Evolutionary conservation across 2,329 filamentous ascomycete species (phyloP), one percentile per base, ranked within the genome.

Genomic region (Aspergillus chevalieri): DNA sequence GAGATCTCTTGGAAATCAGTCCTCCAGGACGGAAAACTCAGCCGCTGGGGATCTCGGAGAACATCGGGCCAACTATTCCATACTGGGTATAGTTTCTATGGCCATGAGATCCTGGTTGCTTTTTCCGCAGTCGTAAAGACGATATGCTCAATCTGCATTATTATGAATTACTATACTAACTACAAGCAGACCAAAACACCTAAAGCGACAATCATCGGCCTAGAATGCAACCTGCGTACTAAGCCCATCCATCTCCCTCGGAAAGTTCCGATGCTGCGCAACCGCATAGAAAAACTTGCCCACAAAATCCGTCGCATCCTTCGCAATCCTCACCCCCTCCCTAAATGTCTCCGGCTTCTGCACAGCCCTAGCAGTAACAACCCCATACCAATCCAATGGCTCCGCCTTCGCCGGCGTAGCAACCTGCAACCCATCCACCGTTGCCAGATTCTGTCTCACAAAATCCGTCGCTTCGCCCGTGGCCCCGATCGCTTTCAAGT

Each of bases 401-500:
- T 15, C 77, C 70, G 1, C 65, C 1, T 76, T 76, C 57, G 80
- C 76, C 4, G 69, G 51, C 57, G 82, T 69, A 4, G 73, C 75
- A 1, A 75, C 71, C 4, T 78, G 63, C 26, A 45, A 67, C 59
- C 48, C 73, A 15, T 14, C 34, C 3, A 17, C 33, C 7, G n/a
- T 34, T 4, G 17, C 19, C 63, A 69, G 49, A 1, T 68, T 68
- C 26, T 76, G 67, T 45, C 75, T 67, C 24, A 92, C 75, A 38
- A 92, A 72, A 2, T 80, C 73, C 0, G 88, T 80, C 0, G 77
- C 87, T 62, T 90, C 86, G 0, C 86, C 87, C 0, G 84, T 86
- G 0, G 84, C 89, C 2, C 82, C 88, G 21, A 93, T 86, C 2
- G 86, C 74, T 74, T 93, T 93, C 46, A 90, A 75, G 55, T 93